Conservation (phyloP, 257 asterid genomes). For the Solanum appendiculatum region DNA sequence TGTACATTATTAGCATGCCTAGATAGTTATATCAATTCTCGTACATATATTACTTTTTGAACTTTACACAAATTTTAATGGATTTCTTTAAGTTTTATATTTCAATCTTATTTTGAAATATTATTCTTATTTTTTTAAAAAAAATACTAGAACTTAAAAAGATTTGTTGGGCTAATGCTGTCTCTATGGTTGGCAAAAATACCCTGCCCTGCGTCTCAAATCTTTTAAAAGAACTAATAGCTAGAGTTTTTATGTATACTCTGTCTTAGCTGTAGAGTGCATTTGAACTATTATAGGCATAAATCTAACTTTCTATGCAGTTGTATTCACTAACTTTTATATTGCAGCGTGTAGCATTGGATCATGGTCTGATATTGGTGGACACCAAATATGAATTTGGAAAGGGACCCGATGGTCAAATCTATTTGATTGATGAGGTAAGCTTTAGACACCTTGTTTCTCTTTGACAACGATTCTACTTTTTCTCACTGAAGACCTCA, state of each 20-base stretch:
- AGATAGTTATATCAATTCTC: neutral
- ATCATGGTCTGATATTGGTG: constrained; percentile 82
- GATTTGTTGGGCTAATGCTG: neutral
- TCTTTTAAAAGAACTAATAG: neutral
- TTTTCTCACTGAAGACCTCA: neutral
- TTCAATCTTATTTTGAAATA: neutral
- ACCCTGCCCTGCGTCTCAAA: neutral
- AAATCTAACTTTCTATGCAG: neutral
- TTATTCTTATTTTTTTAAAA: neutral
- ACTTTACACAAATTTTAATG: neutral
- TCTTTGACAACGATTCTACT: neutral
- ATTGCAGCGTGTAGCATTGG: constrained; percentile 53
- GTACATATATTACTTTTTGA: neutral
- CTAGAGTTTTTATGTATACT: neutral
- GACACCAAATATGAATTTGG: constrained; percentile 98
- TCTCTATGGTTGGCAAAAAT: neutral
- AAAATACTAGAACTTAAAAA: neutral
- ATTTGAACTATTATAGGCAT: neutral
- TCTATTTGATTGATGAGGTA: constrained; percentile 86
- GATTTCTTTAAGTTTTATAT: neutral
- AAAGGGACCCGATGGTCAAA: constrained; percentile 73
- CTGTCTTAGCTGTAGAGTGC: neutral
- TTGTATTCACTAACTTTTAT: neutral
- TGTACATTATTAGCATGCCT: neutral
- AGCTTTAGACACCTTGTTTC: neutral